phyloP scores from a whole-genome alignment of 2,329 filamentous ascomycete species.

The Eutypa lata region DNA sequence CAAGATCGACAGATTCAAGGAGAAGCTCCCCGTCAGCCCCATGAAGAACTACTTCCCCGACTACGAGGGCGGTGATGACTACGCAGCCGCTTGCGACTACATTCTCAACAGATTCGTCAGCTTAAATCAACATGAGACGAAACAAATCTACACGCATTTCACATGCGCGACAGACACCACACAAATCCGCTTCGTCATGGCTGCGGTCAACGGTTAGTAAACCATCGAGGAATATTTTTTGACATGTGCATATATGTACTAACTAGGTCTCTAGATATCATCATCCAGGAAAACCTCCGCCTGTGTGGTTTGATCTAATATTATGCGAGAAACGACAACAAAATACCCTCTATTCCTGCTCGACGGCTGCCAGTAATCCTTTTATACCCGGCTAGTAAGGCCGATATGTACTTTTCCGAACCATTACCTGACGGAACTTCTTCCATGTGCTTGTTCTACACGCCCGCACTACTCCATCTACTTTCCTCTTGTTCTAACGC shows the following conservation, averaged over 20 bases:
- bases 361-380: conserved; percentile 27
- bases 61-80: conserved; percentile 94
- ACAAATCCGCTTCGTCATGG: conserved; percentile 99
- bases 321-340: conserved; percentile 12
- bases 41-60: conserved; percentile 88
- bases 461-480: conserved; percentile 17
- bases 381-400: conserved; percentile 30
- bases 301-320: conserved; percentile 92
- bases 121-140: conserved; percentile 97
- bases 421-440: conserved; percentile 25
- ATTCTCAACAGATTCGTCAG: conserved; percentile 98
- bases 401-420: conserved; percentile 22
- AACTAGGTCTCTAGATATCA: conserved; percentile 72
- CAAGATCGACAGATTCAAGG: conserved; percentile 88
- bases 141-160: conserved; percentile 99
- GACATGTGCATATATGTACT: conserved; percentile 36
- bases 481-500: conserved; percentile 19
- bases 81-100: conserved; percentile 94
- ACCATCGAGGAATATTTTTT: neutral
- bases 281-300: conserved; percentile 98
- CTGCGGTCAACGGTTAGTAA: conserved; percentile 87
- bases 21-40: conserved; percentile 78
- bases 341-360: conserved; percentile 23
- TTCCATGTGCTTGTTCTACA: conserved; percentile 28
- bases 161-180: conserved; percentile 98